Evolutionary conservation across 1,284 basidiomycete genomes (phyloP).

Genomic region (Ustanciosporium gigantosporum): DNA sequence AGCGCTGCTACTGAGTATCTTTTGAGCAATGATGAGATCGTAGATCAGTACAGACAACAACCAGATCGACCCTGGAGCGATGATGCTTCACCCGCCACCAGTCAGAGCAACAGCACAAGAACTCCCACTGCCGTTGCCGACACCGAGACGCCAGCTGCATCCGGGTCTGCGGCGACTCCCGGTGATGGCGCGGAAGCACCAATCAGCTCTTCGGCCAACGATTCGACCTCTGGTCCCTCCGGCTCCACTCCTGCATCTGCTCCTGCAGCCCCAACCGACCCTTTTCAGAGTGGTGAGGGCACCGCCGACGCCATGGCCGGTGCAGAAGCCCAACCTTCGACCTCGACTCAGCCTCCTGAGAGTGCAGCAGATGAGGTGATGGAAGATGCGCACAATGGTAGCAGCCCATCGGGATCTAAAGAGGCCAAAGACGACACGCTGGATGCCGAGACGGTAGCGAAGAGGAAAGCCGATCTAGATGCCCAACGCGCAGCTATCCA

Average conservation of each 20-base stretch:
- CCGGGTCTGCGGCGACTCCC: slow-evolving; percentile 1
- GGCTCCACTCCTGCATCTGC: slow-evolving; percentile 42
- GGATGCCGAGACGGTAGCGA: slow-evolving; percentile 22
- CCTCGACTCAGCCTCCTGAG: slow-evolving; percentile 23
- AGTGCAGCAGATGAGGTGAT: neutral
- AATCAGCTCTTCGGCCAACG: slow-evolving; percentile 61
- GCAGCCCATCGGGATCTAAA: neutral
- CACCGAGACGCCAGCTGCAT: slow-evolving; percentile 1
- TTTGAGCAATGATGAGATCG: slow-evolving; percentile 64
- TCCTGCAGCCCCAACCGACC: slow-evolving; percentile 6
- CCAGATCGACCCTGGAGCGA: slow-evolving; percentile 21
- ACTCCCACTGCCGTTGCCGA: neutral
- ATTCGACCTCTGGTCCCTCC: too few relatives aligned
- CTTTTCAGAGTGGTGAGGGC: neutral
- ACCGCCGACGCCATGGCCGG: neutral
- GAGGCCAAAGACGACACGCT: slow-evolving; percentile 17
- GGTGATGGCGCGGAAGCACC: neutral
- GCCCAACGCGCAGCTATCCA: slow-evolving; percentile 64
- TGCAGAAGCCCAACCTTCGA: neutral
- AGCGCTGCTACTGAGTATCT: slow-evolving; percentile 86
- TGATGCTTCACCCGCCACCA: neutral
- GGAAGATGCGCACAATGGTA: neutral
- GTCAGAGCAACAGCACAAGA: neutral
- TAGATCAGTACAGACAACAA: slow-evolving; percentile 30
- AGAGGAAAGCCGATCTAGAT: slow-evolving; percentile 28